Evolutionary conservation across 2,329 filamentous ascomycete species (phyloP), one percentile per base, ranked within the genome.

Genomic region (Pseudocercospora vitis): DNA sequence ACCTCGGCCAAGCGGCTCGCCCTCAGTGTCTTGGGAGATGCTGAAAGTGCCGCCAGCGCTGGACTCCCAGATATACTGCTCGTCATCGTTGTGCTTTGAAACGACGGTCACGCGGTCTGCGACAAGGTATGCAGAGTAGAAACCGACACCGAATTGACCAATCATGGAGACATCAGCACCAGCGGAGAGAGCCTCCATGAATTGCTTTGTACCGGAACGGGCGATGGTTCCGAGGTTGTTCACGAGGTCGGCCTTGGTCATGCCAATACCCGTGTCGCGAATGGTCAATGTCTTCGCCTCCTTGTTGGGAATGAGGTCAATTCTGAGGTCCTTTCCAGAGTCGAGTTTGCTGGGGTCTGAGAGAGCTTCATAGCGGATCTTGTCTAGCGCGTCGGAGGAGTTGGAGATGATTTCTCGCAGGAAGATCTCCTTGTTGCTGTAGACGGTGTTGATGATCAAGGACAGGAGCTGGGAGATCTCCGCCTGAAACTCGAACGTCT

Each of bases 341-440:
- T 99, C 94, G 73, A 99, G 89, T 85, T 96, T 95, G 84, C 84
- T 90, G 68, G 92, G 89, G 78, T 99, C 94, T 71, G 92, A 96
- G 69, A 99, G 85, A 66, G 94, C 85, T 84, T 96, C 90, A 84
- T 99, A 99, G 76, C 94, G 88, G 77, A 99, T 95, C 88, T 99
- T 99, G 88, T 99, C 94, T 70, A 99, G 85, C 58, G 94, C 94
- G 87, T 99, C 94, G 71, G 92, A 97, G 73, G 88, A 87, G 81
- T 99, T 99, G 80, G 94, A 97, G 73, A 99, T 89, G 70, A 99
- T 75, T 81, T 99, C 94, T 87, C 94, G 83, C 71, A 99, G 81
- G 87, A 99, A 99, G 75, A 99, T 97, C 81, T 97, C 94, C 85
- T 99, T 99, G 88, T 99, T 99, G 69, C 91, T 96, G 85, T 97